Percentiles rank a stretch among this genome's conserved stretches.
Evolutionary conservation across 1,284 basidiomycete genomes (phyloP).

Genomic region (Ganoderma leucocontextum): DNA sequence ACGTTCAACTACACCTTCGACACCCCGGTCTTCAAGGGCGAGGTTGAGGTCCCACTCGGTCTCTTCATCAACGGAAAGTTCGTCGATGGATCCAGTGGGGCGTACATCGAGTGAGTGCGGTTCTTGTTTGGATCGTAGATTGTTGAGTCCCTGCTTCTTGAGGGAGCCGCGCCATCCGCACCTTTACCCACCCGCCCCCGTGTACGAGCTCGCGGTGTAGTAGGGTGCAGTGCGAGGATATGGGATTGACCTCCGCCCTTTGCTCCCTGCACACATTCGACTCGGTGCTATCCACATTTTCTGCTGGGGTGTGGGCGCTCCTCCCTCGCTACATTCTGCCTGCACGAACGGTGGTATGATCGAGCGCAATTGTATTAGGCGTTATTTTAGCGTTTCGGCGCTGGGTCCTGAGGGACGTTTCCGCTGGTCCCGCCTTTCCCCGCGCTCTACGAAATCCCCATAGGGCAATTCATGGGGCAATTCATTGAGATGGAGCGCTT

Average conservation of each 20-base stretch:
- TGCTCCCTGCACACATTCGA: no score
- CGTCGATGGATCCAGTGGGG: constrained; percentile 70
- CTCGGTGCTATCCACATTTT: no score
- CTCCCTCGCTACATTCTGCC: neutral
- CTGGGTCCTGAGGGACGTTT: neutral
- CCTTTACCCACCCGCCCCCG: no score
- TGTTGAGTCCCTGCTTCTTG: neutral
- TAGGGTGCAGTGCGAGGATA: neutral
- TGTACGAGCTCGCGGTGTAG: no score
- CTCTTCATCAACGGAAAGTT: constrained; percentile 89
- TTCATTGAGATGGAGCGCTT: no score
- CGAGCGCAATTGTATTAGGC: neutral
- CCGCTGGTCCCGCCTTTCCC: neutral
- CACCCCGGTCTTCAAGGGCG: constrained; percentile 74
- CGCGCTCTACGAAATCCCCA: neutral
- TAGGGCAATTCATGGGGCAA: no score
- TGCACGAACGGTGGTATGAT: neutral
- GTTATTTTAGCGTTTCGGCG: neutral
- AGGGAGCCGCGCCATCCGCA: no score
- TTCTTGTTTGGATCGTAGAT: neutral
- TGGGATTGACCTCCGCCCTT: no score
- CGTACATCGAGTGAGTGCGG: constrained; percentile 71
- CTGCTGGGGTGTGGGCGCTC: neutral
- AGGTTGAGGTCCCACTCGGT: constrained; percentile 73
- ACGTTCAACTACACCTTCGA: constrained; percentile 69